Evolutionary conservation across 1,284 basidiomycete species (phyloP).

Genomic region (Ceratobasidium sp.): DNA sequence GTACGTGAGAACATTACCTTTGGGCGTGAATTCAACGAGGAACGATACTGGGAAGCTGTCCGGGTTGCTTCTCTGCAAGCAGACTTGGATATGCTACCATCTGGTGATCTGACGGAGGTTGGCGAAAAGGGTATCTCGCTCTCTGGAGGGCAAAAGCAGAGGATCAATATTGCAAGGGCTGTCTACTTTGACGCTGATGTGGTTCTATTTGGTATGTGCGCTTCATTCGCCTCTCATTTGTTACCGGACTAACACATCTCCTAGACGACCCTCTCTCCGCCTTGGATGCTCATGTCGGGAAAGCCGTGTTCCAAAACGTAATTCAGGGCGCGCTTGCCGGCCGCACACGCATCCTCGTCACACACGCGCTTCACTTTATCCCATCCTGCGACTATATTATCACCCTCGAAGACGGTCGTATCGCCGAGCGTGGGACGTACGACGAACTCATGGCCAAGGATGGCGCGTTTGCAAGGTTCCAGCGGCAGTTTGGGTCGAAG

Average conservation of each 20-base stretch:
- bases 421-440: constrained; percentile 80
- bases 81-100: constrained; percentile 80
- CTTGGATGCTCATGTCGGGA: constrained; percentile 87
- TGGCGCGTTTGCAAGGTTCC: constrained; percentile 70
- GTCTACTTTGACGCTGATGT: constrained; percentile 87
- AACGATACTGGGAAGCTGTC: constrained; percentile 78
- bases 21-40: constrained; percentile 79
- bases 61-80: constrained; percentile 75
- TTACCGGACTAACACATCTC: background rate
- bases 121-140: constrained; percentile 70
- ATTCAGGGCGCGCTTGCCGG: constrained; percentile 63
- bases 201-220: constrained; percentile 63
- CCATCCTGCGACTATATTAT: constrained; percentile 76
- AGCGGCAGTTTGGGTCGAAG: constrained; percentile 68
- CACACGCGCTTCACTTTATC: constrained; percentile 82
- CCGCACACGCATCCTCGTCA: constrained; percentile 63
- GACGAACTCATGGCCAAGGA: constrained; percentile 64
- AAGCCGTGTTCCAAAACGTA: constrained; percentile 84
- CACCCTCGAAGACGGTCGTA: constrained; percentile 70
- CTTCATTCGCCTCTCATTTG: background rate
- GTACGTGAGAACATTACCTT: constrained; percentile 87
- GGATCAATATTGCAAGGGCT: constrained; percentile 76
- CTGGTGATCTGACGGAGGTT: constrained; percentile 84
- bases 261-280: constrained; percentile 79
- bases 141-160: constrained; percentile 80